Conservation (phyloP, 1,139 yeast species). For the Kurtzmaniella quercitrusa region DNA sequence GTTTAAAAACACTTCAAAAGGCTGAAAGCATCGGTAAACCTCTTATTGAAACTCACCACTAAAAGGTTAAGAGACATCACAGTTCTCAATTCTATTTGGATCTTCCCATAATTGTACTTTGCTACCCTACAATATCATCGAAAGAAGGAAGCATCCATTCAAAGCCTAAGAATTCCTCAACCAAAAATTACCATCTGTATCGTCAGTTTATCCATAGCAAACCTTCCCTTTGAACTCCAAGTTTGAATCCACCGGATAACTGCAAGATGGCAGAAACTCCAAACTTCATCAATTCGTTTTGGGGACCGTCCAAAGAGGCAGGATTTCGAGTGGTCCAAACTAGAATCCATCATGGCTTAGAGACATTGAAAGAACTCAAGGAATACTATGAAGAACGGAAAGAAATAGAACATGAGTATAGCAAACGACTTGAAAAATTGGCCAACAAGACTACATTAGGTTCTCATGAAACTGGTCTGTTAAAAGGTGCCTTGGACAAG, state of each 20-base stretch:
- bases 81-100: too few species aligned
- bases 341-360: conserved; percentile 28
- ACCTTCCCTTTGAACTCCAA: too few species aligned
- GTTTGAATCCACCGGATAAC: too few species aligned
- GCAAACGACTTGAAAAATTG: conserved; percentile 48
- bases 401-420: conserved; percentile 70
- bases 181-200: too few species aligned
- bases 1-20: neutral
- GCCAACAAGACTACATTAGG: conserved; percentile 50
- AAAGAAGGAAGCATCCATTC: too few species aligned
- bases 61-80: neutral
- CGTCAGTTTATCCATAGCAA: too few species aligned
- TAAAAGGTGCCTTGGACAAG: conserved; percentile 57
- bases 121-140: too few species aligned
- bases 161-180: neutral
- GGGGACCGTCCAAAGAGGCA: conserved; percentile 34
- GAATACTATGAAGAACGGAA: conserved; percentile 48
- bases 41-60: neutral
- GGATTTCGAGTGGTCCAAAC: conserved; percentile 32
- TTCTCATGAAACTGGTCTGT: conserved; percentile 53
- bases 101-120: too few species aligned
- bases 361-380: conserved; percentile 40
- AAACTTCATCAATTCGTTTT: conserved; percentile 39
- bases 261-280: neutral
- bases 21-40: neutral